Percentiles rank a stretch among this genome's conserved stretches.
phyloP scores from a whole-genome alignment of 768 basidiomycete genomes.

The Harrya chromipes region DNA sequence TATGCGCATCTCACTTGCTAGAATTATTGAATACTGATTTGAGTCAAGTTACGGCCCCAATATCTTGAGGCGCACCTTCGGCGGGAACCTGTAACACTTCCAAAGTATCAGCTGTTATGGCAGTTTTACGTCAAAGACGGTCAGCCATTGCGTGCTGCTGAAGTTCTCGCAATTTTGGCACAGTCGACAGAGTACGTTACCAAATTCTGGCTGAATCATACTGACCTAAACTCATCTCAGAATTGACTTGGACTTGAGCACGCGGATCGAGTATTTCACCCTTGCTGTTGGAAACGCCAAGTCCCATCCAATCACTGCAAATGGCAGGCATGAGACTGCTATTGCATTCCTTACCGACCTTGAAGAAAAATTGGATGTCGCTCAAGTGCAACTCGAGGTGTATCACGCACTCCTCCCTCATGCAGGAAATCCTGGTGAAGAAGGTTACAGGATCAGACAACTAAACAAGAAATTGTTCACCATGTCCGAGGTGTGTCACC shows the following conservation, averaged over 20 bases:
- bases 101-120: slow-evolving; percentile 90
- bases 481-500: slow-evolving; percentile 72
- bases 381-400: slow-evolving; percentile 94
- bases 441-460: slow-evolving; percentile 59
- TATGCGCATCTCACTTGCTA: slow-evolving; percentile 33
- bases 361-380: slow-evolving; percentile 96
- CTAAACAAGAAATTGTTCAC: slow-evolving; percentile 63
- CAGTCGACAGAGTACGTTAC: slow-evolving; percentile 72
- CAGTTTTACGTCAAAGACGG: slow-evolving; percentile 95
- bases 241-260: slow-evolving; percentile 64
- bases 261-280: slow-evolving; percentile 87
- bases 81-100: slow-evolving; percentile 73
- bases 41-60: slow-evolving; percentile 69
- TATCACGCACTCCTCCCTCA: slow-evolving; percentile 65
- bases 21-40: slow-evolving; percentile 9
- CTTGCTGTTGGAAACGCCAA: slow-evolving; percentile 95
- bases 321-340: slow-evolving; percentile 81
- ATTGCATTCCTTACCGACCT: slow-evolving; percentile 92
- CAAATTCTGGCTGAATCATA: neutral
- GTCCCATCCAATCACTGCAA: slow-evolving; percentile 80
- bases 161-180: slow-evolving; percentile 78
- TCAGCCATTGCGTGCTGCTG: slow-evolving; percentile 83
- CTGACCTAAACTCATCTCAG: slow-evolving; percentile 33
- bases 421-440: slow-evolving; percentile 56
- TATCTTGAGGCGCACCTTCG: slow-evolving; percentile 88